Base-by-base conservation (phyloP, 2,329 filamentous ascomycete species). In the Talaromyces albobiverticillius region DNA sequence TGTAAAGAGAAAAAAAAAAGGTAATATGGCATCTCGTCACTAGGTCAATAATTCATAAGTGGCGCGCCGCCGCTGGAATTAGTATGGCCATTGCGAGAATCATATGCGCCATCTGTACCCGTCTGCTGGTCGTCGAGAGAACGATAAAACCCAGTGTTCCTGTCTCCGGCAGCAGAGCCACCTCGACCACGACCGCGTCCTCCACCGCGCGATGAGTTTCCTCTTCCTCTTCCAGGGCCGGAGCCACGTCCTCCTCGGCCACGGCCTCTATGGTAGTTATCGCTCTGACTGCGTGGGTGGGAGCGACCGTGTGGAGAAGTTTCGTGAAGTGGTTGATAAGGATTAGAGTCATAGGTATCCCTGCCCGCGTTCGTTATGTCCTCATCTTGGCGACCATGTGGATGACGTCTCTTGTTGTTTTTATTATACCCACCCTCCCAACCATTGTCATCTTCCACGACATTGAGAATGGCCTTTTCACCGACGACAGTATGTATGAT, bases 401-500 rank as follows among this genome's bases (percentile, higher is more conserved):
- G 86, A 51, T 70, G 69, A 32, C 71, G 70, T 46, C 83, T 77
- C 71, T 86, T 87, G 54, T 79, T 73, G 32, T 75, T 71, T 65
- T 81, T 87, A 64, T 82, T 85, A 59, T 84, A 84, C 16, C 82
- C 73, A 62, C 79, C 82, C 61, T 88, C 84, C 64, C 84, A 85
- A 58, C 88, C 84, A 22, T 74, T 71, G 48, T 84, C 70, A 75
- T 93, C 89, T 50, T 85, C 79, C 68, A 96, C 90, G 45, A 97
- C 86, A 1, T 88, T 82, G 49, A 97, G 73, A 59, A 94, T 79
- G 14, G 90, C 83, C 74, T 95, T 96, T 73, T 97, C 92, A 16
- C 88, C 88, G 1, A 97, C 89, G 0, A 83, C 84, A 1, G 88
- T 91, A 59, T 95, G 89, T 63, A 97, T 91, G 5, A 84, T 80